Evolutionary conservation across 2,329 filamentous ascomycete genomes (phyloP), one percentile per base, ranked within the genome.

Genomic region (Emergomyces africanus): DNA sequence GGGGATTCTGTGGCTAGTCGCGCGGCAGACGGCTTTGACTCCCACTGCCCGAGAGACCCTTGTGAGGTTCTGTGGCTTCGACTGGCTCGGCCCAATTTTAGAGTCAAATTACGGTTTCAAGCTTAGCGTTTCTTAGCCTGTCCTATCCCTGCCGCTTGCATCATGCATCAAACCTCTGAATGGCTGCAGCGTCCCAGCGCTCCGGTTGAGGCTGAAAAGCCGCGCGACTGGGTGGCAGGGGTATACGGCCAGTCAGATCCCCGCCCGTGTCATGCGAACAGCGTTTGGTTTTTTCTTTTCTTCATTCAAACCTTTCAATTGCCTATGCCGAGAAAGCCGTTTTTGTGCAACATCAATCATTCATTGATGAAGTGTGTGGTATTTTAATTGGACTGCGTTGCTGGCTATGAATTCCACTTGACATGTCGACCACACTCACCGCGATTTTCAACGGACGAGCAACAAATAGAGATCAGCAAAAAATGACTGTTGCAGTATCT

Each of bases 11-110:
- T 10, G 39, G 55, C 56, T 57, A 57, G 56, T 57, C 56, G 56
- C 56, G 56, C 56, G 56, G 56, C 56, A 57, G 56, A 57, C 56
- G 42, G 56, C 33, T 50, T 50, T 39, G 46, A 28, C 51, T 25
- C 4, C 33, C 33, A 35, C 33, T 35, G 33, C 9, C 33, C 8
- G 3, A 20, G 3, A 14, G 42, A 2, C 23, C 6, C 42, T 46
- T 25, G 20, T n/a, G 20, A 12, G 14, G 25, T 28, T n/a, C 25
- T 8, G 48, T 50, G 48, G 48, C 48, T 50, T n/a, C 46, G 23
- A 33, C 25, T 14, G 5, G 28, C 23, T 30, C 30, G 28, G 49
- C 33, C 50, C 50, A 54, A 23, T 37, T 37, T 54, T 23, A n/a
- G 12, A 15, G 14, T 54, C 51, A 37, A 54, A 33, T 35, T 55